Evolutionary conservation across 2,329 filamentous ascomycete species (phyloP), one percentile per base, ranked within the genome.

Genomic region (Dactylellina leptospora): DNA sequence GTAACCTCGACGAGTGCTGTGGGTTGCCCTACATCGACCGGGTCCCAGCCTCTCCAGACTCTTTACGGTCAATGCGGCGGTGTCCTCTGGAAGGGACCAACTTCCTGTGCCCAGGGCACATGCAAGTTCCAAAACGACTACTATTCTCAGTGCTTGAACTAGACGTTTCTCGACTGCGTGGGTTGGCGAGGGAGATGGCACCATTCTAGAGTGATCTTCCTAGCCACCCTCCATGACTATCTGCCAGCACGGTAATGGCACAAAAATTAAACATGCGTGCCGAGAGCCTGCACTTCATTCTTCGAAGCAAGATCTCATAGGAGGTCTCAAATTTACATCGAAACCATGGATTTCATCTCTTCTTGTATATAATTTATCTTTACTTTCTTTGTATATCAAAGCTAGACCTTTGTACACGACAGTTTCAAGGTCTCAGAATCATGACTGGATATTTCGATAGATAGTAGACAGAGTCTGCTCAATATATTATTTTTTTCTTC

Each of bases 41-140:
- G 25, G 23, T 54, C 61, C n/a, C 55, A 33, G n/a, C 36, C 23
- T 40, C 44, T 40, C 53, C 61, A 78, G 76, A 38, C 83, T 79
- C 69, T 79, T 25, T 71, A 62, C 33, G 64, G 78, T 2, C 82
- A 83, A 77, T 84, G 82, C 76, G 82, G 82, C 75, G 82, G 82
- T 8, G 76, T 76, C 13, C 79, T 78, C 62, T 83, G 76, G 75
- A 79, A 76, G 1, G 82, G 82, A n/a, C 56, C 81, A 13, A 81
- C 79, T 4, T 45, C 70, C 3, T 84, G 82, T 66, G 79, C 77
- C 4, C 74, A 77, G 30, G 82, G 82, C 36, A 78, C 77, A 4
- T 84, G 82, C 78, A 78, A 77, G 45, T 75, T 76, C 33, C 75
- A 76, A 66, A 84, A 83, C 78, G 76, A 78, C 5, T 84, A 81